Evolutionary conservation across 2,329 filamentous ascomycete species (phyloP).

Genomic region (Colletotrichum phormii): DNA sequence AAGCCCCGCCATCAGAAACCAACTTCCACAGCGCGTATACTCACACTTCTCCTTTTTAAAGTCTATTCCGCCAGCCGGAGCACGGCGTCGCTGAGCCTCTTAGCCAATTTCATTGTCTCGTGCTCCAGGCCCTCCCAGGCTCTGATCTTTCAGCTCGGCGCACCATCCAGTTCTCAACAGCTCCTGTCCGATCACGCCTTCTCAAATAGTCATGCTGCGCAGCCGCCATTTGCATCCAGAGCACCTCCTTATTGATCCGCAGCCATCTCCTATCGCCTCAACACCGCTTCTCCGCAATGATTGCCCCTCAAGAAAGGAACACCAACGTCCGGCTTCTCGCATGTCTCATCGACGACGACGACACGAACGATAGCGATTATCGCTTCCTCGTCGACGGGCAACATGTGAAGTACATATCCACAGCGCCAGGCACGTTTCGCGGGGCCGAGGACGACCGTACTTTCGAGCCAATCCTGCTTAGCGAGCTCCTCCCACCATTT

Average conservation of each 20-base stretch:
- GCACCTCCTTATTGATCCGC: constrained; percentile 13
- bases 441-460: constrained; percentile 41
- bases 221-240: constrained; percentile 4
- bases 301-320: constrained; percentile 30
- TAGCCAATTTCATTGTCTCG: constrained; percentile 6
- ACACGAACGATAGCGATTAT: constrained; percentile 42
- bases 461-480: constrained; percentile 42
- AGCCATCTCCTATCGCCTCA: constrained; percentile 15
- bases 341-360: constrained; percentile 41
- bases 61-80: constrained; percentile 2
- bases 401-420: constrained; percentile 42
- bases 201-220: constrained; percentile 2
- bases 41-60: constrained; percentile 4
- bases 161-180: constrained; percentile 7
- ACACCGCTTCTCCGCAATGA: constrained; percentile 25
- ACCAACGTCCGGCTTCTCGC: constrained; percentile 43
- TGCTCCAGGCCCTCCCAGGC: constrained; percentile 4
- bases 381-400: constrained; percentile 42
- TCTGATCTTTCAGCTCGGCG: constrained; percentile 2
- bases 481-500: constrained; percentile 42
- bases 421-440: constrained; percentile 41
- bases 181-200: constrained; percentile 11
- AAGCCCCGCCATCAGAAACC: constrained; percentile 5
- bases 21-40: constrained; percentile 5
- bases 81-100: neutral